phyloP scores from a whole-genome alignment of 371 early-diverging fungal species.

The Lichtheimia hyalospora region DNA sequence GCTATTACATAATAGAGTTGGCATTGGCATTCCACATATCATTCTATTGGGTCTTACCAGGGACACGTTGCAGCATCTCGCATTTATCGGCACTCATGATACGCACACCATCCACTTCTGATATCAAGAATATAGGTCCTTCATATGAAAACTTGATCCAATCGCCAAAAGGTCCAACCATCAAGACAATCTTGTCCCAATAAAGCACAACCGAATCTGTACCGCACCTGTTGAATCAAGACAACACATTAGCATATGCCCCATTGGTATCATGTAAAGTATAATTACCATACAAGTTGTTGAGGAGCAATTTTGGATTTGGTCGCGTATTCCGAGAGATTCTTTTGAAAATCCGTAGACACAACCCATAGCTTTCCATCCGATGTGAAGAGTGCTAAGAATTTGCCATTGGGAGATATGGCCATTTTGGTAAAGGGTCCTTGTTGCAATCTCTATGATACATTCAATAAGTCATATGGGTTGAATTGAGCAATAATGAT shows the following conservation, averaged over 20 bases:
- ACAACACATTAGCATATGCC: too few relatives aligned
- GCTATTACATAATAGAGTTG: constrained; percentile 39
- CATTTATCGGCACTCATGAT: constrained; percentile 82
- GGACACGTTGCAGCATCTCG: constrained; percentile 86
- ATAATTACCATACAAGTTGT: constrained; percentile 82
- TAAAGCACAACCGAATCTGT: constrained; percentile 89
- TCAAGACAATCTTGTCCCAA: constrained; percentile 79
- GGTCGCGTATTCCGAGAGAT: constrained; percentile 82
- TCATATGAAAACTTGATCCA: constrained; percentile 84
- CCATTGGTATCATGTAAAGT: neutral
- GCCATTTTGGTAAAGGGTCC: constrained; percentile 91
- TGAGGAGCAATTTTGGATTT: constrained; percentile 67
- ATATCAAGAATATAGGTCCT: constrained; percentile 74
- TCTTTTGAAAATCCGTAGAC: constrained; percentile 93
- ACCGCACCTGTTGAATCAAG: constrained; percentile 74
- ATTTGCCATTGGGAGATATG: constrained; percentile 92
- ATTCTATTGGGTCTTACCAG: constrained; percentile 52
- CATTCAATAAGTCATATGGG: neutral
- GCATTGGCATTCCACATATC: neutral
- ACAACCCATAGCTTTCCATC: constrained; percentile 91
- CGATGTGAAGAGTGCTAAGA: constrained; percentile 80
- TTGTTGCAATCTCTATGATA: constrained; percentile 67
- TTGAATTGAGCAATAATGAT: neutral
- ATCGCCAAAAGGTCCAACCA: constrained; percentile 95
- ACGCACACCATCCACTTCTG: constrained; percentile 93